Percentiles rank a stretch among this genome's conserved stretches.
phyloP scores from a whole-genome alignment of 345 rosid species.

The Eucalyptus victrix region DNA sequence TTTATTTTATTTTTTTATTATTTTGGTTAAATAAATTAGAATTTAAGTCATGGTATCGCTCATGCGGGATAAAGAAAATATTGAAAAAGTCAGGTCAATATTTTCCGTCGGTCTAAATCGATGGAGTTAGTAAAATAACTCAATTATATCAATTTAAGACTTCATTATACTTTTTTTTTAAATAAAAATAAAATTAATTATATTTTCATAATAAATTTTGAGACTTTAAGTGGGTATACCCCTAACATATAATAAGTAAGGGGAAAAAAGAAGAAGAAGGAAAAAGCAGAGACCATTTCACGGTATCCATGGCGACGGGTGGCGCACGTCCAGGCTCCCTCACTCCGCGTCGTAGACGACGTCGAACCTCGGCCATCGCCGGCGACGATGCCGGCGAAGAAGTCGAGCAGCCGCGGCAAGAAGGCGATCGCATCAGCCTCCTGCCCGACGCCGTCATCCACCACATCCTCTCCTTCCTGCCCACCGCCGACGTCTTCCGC shows the following conservation, averaged over 20 bases:
- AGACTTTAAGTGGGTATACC: accelerated
- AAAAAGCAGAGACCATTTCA: not conserved
- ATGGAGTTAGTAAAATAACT: accelerated
- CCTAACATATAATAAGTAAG: too few relatives aligned
- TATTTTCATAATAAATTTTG: too few relatives aligned
- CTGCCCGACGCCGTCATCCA: not conserved
- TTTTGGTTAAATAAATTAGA: too few relatives aligned
- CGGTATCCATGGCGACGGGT: not conserved
- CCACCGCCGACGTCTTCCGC: not conserved
- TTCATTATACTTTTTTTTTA: too few relatives aligned
- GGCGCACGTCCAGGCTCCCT: not conserved
- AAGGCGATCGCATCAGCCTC: not conserved
- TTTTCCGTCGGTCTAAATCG: accelerated
- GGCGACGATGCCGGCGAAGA: not conserved
- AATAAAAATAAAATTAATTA: too few relatives aligned
- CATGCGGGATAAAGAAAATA: too few relatives aligned
- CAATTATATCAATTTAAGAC: too few relatives aligned
- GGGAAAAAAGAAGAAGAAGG: too few relatives aligned
- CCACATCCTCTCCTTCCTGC: not conserved
- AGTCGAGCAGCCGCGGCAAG: not conserved
- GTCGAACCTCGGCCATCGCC: not conserved
- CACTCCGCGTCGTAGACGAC: too few relatives aligned
- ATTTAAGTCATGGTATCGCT: too few relatives aligned
- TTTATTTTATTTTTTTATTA: too few relatives aligned
- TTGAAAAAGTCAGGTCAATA: accelerated